Evolutionary conservation across 2,329 filamentous ascomycete genomes (phyloP).

Genomic region (Clarireedia paspali): DNA sequence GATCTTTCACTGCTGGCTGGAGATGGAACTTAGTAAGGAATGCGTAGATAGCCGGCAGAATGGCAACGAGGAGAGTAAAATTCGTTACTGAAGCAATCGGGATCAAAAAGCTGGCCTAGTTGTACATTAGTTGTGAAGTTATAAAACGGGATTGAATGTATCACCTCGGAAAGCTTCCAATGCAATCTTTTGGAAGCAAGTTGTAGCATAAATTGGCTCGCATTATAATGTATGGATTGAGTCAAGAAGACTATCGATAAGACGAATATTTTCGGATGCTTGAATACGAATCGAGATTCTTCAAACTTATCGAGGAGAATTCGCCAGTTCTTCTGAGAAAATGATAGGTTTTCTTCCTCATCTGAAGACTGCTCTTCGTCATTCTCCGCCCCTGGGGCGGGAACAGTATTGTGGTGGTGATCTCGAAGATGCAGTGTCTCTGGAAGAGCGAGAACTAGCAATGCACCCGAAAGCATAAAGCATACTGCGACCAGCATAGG

Average conservation of each 20-base stretch:
- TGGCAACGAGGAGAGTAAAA: constrained; percentile 12
- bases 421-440: constrained; percentile 14
- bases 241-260: constrained; percentile 10
- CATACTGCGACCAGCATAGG: constrained; percentile 11
- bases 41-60: constrained; percentile 13
- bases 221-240: not conserved
- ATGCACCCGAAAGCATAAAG: constrained; percentile 1
- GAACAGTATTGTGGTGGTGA: not conserved
- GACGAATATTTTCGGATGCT: constrained; percentile 10
- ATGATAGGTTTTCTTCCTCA: not conserved
- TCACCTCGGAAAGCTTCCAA: constrained; percentile 39
- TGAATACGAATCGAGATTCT: constrained; percentile 18
- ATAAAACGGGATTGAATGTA: not conserved
- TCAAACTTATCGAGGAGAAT: constrained; percentile 3
- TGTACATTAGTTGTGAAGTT: constrained; percentile 1
- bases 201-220: constrained; percentile 37
- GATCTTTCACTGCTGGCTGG: constrained; percentile 11
- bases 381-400: not conserved
- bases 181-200: constrained; percentile 37
- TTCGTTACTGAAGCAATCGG: constrained; percentile 11
- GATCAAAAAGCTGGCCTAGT: constrained; percentile 14
- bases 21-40: constrained; percentile 5
- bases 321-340: not conserved
- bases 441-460: constrained; percentile 16
- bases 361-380: not conserved